Percentiles rank a stretch among this genome's conserved stretches.
Evolutionary conservation across 805 yeast genomes (phyloP).

Genomic region (Pichia gijzeniarum): DNA sequence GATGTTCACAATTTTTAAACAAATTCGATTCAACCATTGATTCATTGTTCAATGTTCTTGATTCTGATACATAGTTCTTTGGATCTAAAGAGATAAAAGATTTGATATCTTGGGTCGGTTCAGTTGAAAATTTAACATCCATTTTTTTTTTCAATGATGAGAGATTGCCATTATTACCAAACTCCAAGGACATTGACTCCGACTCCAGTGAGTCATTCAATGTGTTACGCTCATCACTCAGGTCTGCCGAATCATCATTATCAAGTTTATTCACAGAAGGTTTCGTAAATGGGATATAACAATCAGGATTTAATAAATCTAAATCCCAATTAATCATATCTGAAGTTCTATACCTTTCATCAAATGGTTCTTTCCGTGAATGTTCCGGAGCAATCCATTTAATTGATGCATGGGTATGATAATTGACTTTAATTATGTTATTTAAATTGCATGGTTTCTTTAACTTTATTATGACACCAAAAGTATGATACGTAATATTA

Average conservation of each 20-base stretch:
- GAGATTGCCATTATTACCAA: background rate
- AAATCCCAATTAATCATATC: conserved; percentile 39
- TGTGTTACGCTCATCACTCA: conserved; percentile 15
- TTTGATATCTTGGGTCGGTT: conserved; percentile 24
- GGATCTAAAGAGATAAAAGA: conserved; percentile 21
- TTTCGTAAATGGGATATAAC: conserved; percentile 29
- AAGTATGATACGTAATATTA: conserved; percentile 38
- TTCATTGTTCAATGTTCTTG: conserved; percentile 5
- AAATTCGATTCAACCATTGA: conserved; percentile 13
- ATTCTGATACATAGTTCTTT: conserved; percentile 21
- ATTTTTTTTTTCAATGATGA: conserved; percentile 3
- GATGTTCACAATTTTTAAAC: conserved; percentile 11
- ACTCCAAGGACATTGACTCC: conserved; percentile 4
- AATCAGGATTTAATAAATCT: conserved; percentile 34
- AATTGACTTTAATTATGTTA: conserved; percentile 34
- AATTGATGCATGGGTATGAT: conserved; percentile 37
- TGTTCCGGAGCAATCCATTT: conserved; percentile 42
- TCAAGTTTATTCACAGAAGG: background rate
- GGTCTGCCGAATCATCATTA: conserved; percentile 8
- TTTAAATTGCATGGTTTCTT: conserved; percentile 34
- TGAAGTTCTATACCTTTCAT: conserved; percentile 38
- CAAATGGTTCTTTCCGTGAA: conserved; percentile 36
- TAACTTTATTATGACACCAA: conserved; percentile 44
- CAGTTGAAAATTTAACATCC: conserved; percentile 18
- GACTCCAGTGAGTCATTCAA: conserved; percentile 8